Conservation (phyloP, 768 basidiomycete genomes). For the Tulasnella calospora region DNA sequence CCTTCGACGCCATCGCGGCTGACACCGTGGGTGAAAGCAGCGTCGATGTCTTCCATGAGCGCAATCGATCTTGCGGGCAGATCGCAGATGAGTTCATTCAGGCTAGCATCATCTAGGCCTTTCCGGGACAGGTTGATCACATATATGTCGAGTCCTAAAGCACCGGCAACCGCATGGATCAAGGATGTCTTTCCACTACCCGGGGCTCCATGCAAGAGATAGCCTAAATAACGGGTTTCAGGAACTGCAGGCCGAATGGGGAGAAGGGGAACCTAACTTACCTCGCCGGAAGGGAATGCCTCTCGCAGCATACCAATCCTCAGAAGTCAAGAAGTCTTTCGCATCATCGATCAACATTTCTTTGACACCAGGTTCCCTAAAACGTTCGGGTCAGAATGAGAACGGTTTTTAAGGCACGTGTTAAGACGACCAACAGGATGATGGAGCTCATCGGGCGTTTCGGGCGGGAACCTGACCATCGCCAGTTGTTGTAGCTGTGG, state of each 20-base stretch:
- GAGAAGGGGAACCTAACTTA: constrained; percentile 47
- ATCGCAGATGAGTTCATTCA: constrained; percentile 54
- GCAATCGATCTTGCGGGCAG: constrained; percentile 70
- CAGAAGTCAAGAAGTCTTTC: constrained; percentile 61
- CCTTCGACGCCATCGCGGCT: constrained; percentile 35
- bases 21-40: constrained; percentile 54
- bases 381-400: not conserved
- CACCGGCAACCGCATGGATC: constrained; percentile 73
- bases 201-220: constrained; percentile 53
- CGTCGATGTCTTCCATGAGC: constrained; percentile 82
- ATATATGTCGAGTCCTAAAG: constrained; percentile 68
- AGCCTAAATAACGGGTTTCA: constrained; percentile 35
- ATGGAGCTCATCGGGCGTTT: constrained; percentile 66
- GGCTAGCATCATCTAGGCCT: constrained; percentile 57
- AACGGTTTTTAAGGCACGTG: not conserved
- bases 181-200: constrained; percentile 76
- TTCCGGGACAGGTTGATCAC: constrained; percentile 60
- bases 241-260: constrained; percentile 29
- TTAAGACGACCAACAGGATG: constrained; percentile 40
- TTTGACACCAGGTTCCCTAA: constrained; percentile 55
- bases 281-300: constrained; percentile 80
- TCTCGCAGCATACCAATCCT: constrained; percentile 66
- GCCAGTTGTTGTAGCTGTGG: constrained; percentile 44
- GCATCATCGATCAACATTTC: constrained; percentile 65
- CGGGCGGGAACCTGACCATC: constrained; percentile 50